These are phyloP conservation scores for Hirsutella rhossiliensis DNA, from an alignment of 2,329 filamentous ascomycete genomes.

Conservation along the genomic window DNA sequence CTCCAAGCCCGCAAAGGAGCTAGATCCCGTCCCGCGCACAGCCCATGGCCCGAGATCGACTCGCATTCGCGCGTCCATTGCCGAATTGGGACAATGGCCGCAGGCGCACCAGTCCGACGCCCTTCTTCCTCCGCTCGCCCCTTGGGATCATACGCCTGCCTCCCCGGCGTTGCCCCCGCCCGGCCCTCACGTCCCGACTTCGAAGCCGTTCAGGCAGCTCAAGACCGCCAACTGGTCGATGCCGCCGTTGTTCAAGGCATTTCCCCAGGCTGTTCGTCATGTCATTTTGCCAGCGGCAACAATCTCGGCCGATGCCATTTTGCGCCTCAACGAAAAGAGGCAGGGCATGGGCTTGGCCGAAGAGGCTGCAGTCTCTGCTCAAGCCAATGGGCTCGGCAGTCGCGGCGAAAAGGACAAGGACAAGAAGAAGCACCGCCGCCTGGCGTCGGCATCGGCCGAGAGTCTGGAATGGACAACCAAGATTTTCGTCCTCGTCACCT, in stretches of 20 bases:
- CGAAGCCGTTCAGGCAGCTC: slow-evolving; percentile 4
- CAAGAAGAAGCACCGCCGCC: slow-evolving; percentile 36
- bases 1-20: slow-evolving; percentile 24
- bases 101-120: slow-evolving; percentile 14
- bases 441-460: slow-evolving; percentile 24
- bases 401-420: slow-evolving; percentile 19
- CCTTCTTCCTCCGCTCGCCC: slow-evolving; percentile 12
- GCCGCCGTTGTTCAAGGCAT: slow-evolving; percentile 76
- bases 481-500: slow-evolving; percentile 58
- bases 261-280: slow-evolving; percentile 71
- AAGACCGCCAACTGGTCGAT: slow-evolving; percentile 43
- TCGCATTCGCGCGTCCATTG: slow-evolving; percentile 32
- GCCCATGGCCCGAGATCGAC: slow-evolving; percentile 19
- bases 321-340: slow-evolving; percentile 46
- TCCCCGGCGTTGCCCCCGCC: slow-evolving; percentile 3
- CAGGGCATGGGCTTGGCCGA: slow-evolving; percentile 9
- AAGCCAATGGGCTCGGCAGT: neutral
- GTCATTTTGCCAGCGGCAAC: slow-evolving; percentile 56
- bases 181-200: slow-evolving; percentile 5
- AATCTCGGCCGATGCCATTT: slow-evolving; percentile 55
- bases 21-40: slow-evolving; percentile 17
- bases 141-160: slow-evolving; percentile 23
- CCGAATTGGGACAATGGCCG: slow-evolving; percentile 31
- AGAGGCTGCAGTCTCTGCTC: slow-evolving; percentile 3
- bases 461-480: slow-evolving; percentile 57